These are phyloP conservation scores for Pseudopithomyces chartarum DNA, from an alignment of 2,329 filamentous ascomycete genomes.

Conservation along the genomic window DNA sequence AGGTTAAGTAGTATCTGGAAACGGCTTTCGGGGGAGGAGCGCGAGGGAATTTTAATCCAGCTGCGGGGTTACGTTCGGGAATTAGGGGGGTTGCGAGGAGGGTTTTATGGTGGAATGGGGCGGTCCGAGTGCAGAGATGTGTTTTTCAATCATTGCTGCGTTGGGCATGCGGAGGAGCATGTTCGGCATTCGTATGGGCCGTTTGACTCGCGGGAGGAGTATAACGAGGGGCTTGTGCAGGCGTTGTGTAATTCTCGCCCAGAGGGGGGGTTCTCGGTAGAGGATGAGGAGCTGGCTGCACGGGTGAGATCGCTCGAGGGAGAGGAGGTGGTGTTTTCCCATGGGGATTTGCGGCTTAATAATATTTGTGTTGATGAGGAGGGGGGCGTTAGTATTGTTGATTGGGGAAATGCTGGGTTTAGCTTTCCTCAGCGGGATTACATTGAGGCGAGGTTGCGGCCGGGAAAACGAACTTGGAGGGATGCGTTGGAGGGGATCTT, in stretches of 20 bases:
- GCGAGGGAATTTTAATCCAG: constrained; percentile 9
- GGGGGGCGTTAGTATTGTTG: constrained; percentile 19
- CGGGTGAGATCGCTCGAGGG: constrained; percentile 9
- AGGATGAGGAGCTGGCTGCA: constrained; percentile 11
- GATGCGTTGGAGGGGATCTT: constrained; percentile 1
- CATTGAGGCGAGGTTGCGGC: constrained; percentile 19
- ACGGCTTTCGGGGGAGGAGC: constrained; percentile 9
- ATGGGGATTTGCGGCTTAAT: constrained; percentile 16
- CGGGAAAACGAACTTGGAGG: constrained; percentile 13
- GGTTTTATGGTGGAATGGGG: constrained; percentile 19
- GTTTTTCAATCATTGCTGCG: constrained; percentile 17
- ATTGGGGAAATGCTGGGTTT: constrained; percentile 24
- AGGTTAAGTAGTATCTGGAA: constrained; percentile 11
- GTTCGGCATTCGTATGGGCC: constrained; percentile 14
- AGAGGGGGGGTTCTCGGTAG: constrained; percentile 7
- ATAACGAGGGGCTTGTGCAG: constrained; percentile 17
- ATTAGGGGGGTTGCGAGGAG: constrained; percentile 9
- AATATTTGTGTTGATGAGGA: constrained; percentile 18
- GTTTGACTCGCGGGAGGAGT: constrained; percentile 14
- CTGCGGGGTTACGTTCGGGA: constrained; percentile 13
- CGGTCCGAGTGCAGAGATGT: constrained; percentile 16
- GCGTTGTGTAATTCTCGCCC: constrained; percentile 19
- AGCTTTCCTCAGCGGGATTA: constrained; percentile 24
- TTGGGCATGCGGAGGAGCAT: background rate
- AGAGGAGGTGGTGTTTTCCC: constrained; percentile 15